These are phyloP conservation scores for Trametes cingulata DNA, from an alignment of 768 basidiomycete species.

Conservation along the genomic window DNA sequence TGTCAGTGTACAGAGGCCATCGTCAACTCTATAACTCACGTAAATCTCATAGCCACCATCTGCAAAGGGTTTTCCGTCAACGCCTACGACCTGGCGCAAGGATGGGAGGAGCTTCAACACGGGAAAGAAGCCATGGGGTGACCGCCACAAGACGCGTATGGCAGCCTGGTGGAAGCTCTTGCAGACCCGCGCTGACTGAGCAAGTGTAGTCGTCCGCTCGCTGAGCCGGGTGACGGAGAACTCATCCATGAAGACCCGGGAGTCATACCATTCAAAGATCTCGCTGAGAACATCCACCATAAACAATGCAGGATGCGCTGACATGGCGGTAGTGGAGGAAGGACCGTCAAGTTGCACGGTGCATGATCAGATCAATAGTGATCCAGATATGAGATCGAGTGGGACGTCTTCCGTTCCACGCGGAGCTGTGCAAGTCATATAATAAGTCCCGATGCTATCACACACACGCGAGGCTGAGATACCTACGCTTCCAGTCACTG, in stretches of 20 bases:
- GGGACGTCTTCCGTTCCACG: too few species aligned
- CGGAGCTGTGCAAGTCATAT: too few species aligned
- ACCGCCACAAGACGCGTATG: not conserved
- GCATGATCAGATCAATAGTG: too few species aligned
- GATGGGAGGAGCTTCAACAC: not conserved
- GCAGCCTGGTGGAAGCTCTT: not conserved
- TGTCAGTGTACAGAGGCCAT: too few species aligned
- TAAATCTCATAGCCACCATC: too few species aligned
- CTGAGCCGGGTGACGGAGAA: not conserved
- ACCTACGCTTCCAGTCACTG: too few species aligned
- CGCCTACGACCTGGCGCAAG: not conserved
- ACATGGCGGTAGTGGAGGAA: too few species aligned
- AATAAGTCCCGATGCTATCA: too few species aligned
- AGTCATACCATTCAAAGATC: not conserved
- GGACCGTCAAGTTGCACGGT: too few species aligned
- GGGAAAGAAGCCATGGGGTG: not conserved
- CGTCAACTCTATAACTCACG: too few species aligned
- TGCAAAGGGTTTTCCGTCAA: not conserved
- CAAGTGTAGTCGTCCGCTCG: not conserved
- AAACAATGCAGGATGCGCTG: not conserved
- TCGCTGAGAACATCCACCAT: not conserved
- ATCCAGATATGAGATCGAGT: too few species aligned
- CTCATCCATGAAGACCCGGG: not conserved
- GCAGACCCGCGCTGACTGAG: not conserved
- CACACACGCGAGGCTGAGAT: too few species aligned